phyloP scores from a whole-genome alignment of 306 rosid genomes.

The Quillaja saponaria region DNA sequence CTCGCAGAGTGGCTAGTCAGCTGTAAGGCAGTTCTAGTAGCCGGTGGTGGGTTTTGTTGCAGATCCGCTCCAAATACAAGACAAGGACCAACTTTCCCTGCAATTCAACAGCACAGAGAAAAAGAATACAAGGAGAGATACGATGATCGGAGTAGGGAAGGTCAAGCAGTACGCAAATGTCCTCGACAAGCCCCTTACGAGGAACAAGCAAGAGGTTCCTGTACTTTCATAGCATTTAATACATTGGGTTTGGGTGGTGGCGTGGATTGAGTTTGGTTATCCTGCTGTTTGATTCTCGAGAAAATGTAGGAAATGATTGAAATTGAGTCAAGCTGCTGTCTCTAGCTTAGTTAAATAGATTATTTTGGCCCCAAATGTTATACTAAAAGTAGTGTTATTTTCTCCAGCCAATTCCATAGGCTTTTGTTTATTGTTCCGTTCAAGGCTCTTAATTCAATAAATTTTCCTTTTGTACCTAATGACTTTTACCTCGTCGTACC shows the following conservation, averaged over 20 bases:
- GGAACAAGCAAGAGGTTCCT: conserved; percentile 67
- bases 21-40: too few relatives aligned
- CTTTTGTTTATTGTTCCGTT: neutral
- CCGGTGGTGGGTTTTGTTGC: too few relatives aligned
- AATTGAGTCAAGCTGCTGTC: neutral
- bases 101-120: too few relatives aligned
- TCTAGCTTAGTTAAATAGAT: neutral
- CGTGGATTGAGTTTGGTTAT: neutral
- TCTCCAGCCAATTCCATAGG: neutral
- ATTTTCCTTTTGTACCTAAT: too few relatives aligned
- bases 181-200: conserved; percentile 85
- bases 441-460: neutral
- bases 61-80: too few relatives aligned
- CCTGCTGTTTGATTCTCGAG: neutral
- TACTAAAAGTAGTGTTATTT: neutral
- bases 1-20: too few relatives aligned
- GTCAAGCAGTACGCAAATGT: conserved; percentile 90
- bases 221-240: neutral
- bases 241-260: neutral
- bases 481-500: neutral
- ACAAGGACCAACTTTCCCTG: too few relatives aligned
- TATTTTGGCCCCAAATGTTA: neutral
- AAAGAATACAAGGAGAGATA: conserved; percentile 8
- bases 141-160: conserved; percentile 93
- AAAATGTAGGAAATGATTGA: neutral